Conservation (phyloP, 1,284 basidiomycete species). For the Rhodotorula sp. region DNA sequence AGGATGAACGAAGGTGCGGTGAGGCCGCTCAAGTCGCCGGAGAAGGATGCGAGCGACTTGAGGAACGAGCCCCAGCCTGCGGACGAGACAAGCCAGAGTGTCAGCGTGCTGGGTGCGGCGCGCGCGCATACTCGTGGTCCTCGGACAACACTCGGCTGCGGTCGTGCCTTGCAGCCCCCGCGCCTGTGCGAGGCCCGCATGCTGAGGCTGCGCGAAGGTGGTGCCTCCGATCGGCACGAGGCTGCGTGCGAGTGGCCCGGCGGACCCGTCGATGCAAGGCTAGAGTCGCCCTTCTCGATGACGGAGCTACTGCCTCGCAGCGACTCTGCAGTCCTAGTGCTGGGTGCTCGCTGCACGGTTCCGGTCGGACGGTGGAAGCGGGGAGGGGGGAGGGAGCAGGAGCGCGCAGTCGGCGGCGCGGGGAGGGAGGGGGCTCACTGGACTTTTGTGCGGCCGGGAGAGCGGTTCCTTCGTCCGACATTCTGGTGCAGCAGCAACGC, state of each 20-base stretch:
- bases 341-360: neutral
- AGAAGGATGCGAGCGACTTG: constrained; percentile 63
- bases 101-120: neutral
- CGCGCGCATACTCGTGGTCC: neutral
- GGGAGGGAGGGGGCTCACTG: neutral
- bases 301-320: too few species aligned
- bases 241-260: too few species aligned
- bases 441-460: constrained; percentile 69
- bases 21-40: constrained; percentile 85
- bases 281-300: too few species aligned
- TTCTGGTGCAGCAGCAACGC: neutral
- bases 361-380: neutral
- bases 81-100: neutral
- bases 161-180: too few species aligned
- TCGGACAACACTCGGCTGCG: neutral
- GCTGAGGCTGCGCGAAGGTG: too few species aligned
- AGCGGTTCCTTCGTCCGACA: constrained; percentile 50
- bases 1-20: constrained; percentile 74
- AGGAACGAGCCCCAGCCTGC: constrained; percentile 71
- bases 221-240: too few species aligned
- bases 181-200: too few species aligned
- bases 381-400: neutral
- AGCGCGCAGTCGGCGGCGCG: neutral
- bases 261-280: too few species aligned
- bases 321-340: too few species aligned